Evolutionary conservation across 306 rosid species (phyloP).

Genomic region (Vigna angularis): DNA sequence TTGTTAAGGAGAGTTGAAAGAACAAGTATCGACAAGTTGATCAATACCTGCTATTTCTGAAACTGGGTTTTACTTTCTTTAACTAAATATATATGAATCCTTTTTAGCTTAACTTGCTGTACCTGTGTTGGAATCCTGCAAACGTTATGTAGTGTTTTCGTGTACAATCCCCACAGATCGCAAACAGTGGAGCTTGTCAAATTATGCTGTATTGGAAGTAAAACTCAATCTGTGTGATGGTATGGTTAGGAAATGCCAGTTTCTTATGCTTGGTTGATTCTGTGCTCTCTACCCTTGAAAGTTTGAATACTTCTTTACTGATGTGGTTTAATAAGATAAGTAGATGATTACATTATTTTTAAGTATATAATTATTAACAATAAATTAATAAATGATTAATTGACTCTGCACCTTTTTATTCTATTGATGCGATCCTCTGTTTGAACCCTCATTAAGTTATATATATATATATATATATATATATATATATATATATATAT

Average conservation of each 20-base stretch:
- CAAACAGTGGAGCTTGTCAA: not conserved
- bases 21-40: conserved; percentile 11
- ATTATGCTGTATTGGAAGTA: not conserved
- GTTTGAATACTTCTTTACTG: not conserved
- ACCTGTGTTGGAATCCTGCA: not conserved
- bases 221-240: no score
- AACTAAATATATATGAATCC: not conserved
- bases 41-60: not conserved
- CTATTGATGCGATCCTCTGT: not conserved
- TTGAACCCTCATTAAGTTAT: not conserved
- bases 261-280: not conserved
- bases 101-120: not conserved
- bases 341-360: not conserved
- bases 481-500: not conserved
- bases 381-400: not conserved
- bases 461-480: no score
- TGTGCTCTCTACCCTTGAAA: not conserved
- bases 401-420: not conserved
- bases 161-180: not conserved
- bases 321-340: not conserved
- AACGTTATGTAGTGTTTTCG: not conserved
- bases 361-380: not conserved
- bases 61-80: not conserved
- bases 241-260: not conserved
- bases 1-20: not conserved